phyloP scores from a whole-genome alignment of 1,139 yeast genomes.

The Kluyveromyces sp. region DNA sequence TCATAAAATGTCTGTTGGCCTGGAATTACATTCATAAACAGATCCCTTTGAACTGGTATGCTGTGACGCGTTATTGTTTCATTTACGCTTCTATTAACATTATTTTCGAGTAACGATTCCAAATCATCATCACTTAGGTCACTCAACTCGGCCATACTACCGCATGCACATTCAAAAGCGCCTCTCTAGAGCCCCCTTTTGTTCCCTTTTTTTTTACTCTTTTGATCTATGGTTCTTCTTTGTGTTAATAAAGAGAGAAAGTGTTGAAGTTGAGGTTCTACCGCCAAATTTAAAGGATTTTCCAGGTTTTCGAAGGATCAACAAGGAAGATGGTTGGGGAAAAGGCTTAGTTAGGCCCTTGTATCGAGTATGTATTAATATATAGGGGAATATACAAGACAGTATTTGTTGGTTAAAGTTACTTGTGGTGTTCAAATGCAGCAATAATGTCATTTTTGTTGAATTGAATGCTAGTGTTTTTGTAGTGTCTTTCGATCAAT shows the following conservation, averaged over 20 bases:
- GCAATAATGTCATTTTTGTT: conserved; percentile 37
- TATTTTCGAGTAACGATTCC: conserved; percentile 25
- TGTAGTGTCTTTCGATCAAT: conserved; percentile 38
- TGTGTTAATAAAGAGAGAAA: no score
- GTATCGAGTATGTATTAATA: no score
- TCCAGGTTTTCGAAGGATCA: no score
- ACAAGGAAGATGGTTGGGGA: no score
- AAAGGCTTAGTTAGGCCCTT: no score
- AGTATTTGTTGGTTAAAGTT: conserved; percentile 1
- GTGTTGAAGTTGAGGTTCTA: no score
- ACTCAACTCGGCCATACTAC: conserved; percentile 12
- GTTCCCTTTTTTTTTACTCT: no score
- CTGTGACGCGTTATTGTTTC: conserved; percentile 26
- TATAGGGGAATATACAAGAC: no score
- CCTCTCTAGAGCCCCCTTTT: no score
- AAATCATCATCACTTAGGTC: conserved; percentile 31
- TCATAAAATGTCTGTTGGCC: conserved; percentile 30
- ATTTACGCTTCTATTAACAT: conserved; percentile 29
- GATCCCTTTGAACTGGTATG: conserved; percentile 31
- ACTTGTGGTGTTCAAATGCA: conserved; percentile 33
- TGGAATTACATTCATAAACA: conserved; percentile 28
- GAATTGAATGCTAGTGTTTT: conserved; percentile 35
- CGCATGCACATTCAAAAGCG: no score
- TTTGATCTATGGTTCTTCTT: no score
- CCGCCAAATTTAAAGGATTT: no score